Base-by-base conservation (phyloP, 2,329 filamentous ascomycete genomes). In the Scytalidium sp. region DNA sequence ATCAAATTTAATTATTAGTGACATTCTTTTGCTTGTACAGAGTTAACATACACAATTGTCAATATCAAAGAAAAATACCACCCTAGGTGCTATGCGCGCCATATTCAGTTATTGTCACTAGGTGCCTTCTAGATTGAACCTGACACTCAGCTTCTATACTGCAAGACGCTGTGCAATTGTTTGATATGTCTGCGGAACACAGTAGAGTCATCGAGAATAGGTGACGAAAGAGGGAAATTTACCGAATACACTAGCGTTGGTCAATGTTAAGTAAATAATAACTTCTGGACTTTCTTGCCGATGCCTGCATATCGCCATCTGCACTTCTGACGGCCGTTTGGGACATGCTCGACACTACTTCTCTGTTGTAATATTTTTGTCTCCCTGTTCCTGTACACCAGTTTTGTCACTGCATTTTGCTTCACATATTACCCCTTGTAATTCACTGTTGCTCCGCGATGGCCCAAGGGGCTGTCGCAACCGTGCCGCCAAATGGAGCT, bases 31-130 rank as follows among this genome's bases (percentile, higher is more conserved):
- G 17, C 39, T 17, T 11, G 41, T 20, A 10, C n/a, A 13, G 19
- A 19, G 19, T 23, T 27, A 27, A 73, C 80, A 56, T 75, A 84
- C 81, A 71, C 95, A 99, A 66, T 99, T 99, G 76, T 99, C 94
- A 64, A 99, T 97, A 67, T 99, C 94, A 65, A 97, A 97, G 69
- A 82, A 84, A 67, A 84, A 80, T 19, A 88, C 75, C 2, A 78
- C 75, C 54, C 80, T 67, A 39, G 53, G 43, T 6, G 54, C 51
- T 53, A 52, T 46, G 45, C 58, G 58, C 19, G 48, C 29, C 52
- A 60, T 59, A 25, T 41, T 40, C 20, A n/a, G n/a, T 43, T 43
- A 19, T 43, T 42, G 41, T 19, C 17, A 19, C 15, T 20, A 23
- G 20, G 43, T 45, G 21, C 32, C n/a, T 8, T 49, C 43, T 29